Evolutionary conservation across 2,329 filamentous ascomycete genomes (phyloP), one percentile per base, ranked within the genome.

Genomic region (Alternaria arbusti): DNA sequence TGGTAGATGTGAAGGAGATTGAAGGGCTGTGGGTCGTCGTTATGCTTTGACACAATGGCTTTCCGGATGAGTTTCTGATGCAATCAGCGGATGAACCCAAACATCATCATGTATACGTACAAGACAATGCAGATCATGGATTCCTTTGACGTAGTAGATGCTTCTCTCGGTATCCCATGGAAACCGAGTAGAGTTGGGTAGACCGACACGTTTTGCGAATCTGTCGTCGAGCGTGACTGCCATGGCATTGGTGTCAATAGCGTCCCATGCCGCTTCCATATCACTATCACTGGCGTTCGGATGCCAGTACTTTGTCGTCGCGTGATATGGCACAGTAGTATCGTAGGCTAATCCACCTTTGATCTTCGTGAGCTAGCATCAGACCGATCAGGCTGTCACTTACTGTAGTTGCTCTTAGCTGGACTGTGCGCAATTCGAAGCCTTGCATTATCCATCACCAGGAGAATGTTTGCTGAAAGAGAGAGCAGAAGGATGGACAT

Each of bases 121-220:
- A 58, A 79, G 50, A 49, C 77, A 79, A 55, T 79, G 76, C 6
- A 79, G 57, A 64, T 79, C 74, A 40, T 79, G 77, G 47, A 76
- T 65, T 5, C 73, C 76, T 62, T 78, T 78, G 5, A 79, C 47
- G 54, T 78, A 79, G 51, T 79, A 79, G 36, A 79, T 68, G 50
- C 76, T 74, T 23, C 74, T 68, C 50, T 78, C 72, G 3, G 73
- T 78, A 54, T 79, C 76, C 75, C 76, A 79, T 6, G 76, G 77
- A 58, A 79, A 78, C 8, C 68, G 69, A 13, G 70, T 73, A 6
- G 74, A 77, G 20, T 70, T 60, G 6, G 64, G 64, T 3, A 79
- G 67, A 3, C 74, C 74, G 23, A 67, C 61, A 26, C 66, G 56
- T 15, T 67, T 68, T 50, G 65, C 72, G 50, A 64, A 77, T 8